Conservation (phyloP, 1,139 yeast genomes). For the Suhomyces atakaporum region DNA sequence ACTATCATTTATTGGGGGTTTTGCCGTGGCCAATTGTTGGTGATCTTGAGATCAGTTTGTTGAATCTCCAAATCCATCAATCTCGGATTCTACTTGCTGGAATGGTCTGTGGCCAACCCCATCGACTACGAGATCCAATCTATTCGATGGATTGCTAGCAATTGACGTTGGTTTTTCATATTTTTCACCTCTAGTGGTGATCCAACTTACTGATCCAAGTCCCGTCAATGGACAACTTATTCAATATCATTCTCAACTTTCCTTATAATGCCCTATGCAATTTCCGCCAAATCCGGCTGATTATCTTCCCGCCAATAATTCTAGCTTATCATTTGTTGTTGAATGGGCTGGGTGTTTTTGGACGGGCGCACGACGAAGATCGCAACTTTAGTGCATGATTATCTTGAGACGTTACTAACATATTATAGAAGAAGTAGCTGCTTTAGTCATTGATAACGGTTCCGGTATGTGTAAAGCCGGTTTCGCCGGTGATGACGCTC, state of each 20-base stretch:
- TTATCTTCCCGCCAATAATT: background rate
- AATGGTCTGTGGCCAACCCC: too few species aligned
- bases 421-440: slow-evolving; percentile 53
- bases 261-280: background rate
- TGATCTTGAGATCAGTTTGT: background rate
- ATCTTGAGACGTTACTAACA: slow-evolving; percentile 23
- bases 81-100: background rate
- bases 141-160: slow-evolving; percentile 6
- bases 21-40: slow-evolving; percentile 2
- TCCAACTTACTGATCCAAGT: background rate
- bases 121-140: background rate
- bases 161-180: slow-evolving; percentile 8
- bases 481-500: slow-evolving; percentile 99
- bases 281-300: slow-evolving; percentile 6
- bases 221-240: background rate
- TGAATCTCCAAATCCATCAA: background rate
- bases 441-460: slow-evolving; percentile 98
- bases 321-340: slow-evolving; percentile 12
- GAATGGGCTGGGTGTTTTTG: slow-evolving; percentile 3
- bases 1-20: too few species aligned
- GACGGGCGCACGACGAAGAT: slow-evolving; percentile 9
- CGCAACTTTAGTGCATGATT: too few species aligned
- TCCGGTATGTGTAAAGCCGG: slow-evolving; percentile 99
- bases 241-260: background rate
- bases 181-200: slow-evolving; percentile 5